Percentiles rank a stretch among this genome's conserved stretches.
Evolutionary conservation across 805 yeast species (phyloP).

Genomic region (Lachancea sp.): DNA sequence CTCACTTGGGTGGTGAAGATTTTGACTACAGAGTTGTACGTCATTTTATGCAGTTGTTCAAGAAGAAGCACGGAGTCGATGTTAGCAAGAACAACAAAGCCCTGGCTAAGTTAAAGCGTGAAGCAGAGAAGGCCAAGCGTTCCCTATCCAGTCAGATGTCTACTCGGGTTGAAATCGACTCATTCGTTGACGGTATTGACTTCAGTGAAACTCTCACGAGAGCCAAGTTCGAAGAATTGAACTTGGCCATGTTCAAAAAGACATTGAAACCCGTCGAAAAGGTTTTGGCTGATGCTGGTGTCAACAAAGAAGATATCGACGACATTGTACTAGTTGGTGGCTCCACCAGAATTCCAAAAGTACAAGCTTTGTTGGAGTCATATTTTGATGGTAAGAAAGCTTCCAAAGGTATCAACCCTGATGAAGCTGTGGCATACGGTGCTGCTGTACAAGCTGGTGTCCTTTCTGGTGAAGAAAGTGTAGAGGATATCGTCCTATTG

Average conservation of each 20-base stretch:
- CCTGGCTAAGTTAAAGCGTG: conserved; percentile 89
- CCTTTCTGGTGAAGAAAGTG: conserved; percentile 91
- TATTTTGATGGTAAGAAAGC: conserved; percentile 93
- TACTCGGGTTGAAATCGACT: conserved; percentile 92
- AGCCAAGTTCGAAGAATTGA: conserved; percentile 96
- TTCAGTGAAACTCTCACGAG: conserved; percentile 92
- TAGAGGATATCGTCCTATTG: conserved; percentile 78
- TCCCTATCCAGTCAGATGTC: conserved; percentile 92
- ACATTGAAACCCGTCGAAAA: conserved; percentile 95
- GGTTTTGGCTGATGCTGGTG: conserved; percentile 88
- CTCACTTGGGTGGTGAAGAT: conserved; percentile 97
- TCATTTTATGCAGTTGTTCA: conserved; percentile 80
- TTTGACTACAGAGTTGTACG: conserved; percentile 84
- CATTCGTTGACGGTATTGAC: conserved; percentile 90
- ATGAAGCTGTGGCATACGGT: conserved; percentile 99
- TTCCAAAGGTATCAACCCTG: conserved; percentile 96
- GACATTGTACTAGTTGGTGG: conserved; percentile 98
- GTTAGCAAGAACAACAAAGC: conserved; percentile 77
- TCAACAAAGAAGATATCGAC: conserved; percentile 79
- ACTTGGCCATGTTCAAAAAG: conserved; percentile 86
- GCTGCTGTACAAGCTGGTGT: conserved; percentile 99
- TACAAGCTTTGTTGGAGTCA: conserved; percentile 85
- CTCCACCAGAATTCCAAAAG: conserved; percentile 98
- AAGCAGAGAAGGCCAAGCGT: conserved; percentile 97
- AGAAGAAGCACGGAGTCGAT: conserved; percentile 88